Evolutionary conservation across 2,329 filamentous ascomycete species (phyloP), one percentile per base, ranked within the genome.

Genomic region (Hyphodiscus sp.): DNA sequence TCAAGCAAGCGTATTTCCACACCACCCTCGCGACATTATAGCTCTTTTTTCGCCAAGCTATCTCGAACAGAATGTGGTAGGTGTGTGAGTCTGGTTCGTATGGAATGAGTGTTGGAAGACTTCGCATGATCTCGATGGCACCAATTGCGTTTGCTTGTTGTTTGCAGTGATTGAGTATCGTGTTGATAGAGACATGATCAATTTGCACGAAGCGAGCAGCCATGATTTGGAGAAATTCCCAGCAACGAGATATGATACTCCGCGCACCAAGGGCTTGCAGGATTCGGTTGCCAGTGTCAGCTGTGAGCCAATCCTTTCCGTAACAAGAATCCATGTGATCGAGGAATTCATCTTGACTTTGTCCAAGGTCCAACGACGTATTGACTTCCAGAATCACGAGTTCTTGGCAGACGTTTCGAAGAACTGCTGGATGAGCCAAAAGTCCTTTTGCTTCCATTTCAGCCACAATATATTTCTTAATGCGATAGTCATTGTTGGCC

Each of bases 1-100:
- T 49, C 52, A 76, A 65, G 57, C 74, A 76, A 6, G 74, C 72
- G 62, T 75, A 75, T 56, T 67, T 66, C 75, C 75, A 78, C 6
- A 77, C 55, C 9, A 76, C 72, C 11, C 71, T 71, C 49, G 70
- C 71, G 11, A 73, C 61, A 50, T 76, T 77, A 56, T 71, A 71
- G 38, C 64, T 59, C 20, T 63, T 63, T 45, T 54, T 56, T 19
- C 63, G 63, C 67, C 68, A 74, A 7, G 73, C 73, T n/a, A 68
- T 60, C 18, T 68, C 53, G 50, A 77, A 76, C 16, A 78, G 64
- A 15, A 63, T 60, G 26, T 71, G 65, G 54, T 68, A 71, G 1
- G 65, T 68, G 16, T 53, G 38, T 41, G 58, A 45, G 38, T 57
- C 44, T 5, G 56, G 48, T n/a, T 38, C 11, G 45, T 56, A 51